Conservation (phyloP, 345 rosid species). For the Excoecaria cochinchinensis region DNA sequence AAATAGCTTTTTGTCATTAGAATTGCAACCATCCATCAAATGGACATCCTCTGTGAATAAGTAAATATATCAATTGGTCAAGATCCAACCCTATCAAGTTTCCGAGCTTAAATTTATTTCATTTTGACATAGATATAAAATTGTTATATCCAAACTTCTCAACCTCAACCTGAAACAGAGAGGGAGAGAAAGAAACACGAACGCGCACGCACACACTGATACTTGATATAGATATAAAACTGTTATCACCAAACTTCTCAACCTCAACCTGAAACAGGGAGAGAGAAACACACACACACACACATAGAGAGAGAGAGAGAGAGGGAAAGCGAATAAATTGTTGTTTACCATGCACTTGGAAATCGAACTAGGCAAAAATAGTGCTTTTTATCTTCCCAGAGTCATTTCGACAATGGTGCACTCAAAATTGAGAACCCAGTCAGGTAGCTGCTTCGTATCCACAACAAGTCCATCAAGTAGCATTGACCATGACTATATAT, state of each 20-base stretch:
- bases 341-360: slow-evolving; percentile 2
- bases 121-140: not conserved
- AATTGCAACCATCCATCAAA: too few species aligned
- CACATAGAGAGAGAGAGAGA: not conserved
- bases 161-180: not conserved
- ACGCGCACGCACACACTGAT: too few species aligned
- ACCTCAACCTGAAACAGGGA: not conserved
- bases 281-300: too few species aligned
- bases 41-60: not conserved
- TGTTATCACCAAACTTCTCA: not conserved
- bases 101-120: not conserved
- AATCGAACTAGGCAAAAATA: not conserved
- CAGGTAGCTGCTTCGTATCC: not conserved
- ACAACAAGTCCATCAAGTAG: not conserved
- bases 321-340: not conserved
- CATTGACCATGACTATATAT: not conserved
- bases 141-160: not conserved
- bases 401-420: not conserved
- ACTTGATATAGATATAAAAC: not conserved
- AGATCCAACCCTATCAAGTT: not conserved
- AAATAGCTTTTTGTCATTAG: too few species aligned
- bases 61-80: too few species aligned
- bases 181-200: not conserved
- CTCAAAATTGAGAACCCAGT: not conserved
- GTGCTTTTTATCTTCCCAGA: not conserved